Conservation (phyloP, 2,329 filamentous ascomycete species). For the Paecilomyces sp. region DNA sequence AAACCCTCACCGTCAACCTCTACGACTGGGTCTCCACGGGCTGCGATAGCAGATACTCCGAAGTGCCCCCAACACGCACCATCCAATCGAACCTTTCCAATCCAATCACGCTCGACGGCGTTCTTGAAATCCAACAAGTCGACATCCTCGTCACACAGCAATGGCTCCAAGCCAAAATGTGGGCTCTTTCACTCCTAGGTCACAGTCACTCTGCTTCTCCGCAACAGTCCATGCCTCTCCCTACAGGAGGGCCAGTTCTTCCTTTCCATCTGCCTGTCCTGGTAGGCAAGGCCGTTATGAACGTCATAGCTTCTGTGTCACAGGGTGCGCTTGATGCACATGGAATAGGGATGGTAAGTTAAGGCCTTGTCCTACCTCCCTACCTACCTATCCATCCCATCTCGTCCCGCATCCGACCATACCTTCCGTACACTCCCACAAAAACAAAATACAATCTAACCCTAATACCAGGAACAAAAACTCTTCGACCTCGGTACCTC, state of each 20-base stretch:
- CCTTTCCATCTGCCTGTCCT: conserved; percentile 59
- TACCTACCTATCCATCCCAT: background rate
- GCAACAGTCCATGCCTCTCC: conserved; percentile 45
- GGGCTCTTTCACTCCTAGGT: conserved; percentile 60
- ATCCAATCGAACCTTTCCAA: conserved; percentile 47
- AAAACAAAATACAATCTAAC: background rate
- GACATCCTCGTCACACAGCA: conserved; percentile 64
- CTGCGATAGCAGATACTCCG: conserved; percentile 20
- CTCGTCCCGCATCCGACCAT: too few species aligned
- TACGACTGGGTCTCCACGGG: conserved; percentile 33
- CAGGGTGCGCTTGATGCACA: conserved; percentile 68
- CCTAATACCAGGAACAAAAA: conserved; percentile 26
- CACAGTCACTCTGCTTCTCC: conserved; percentile 40
- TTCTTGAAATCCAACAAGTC: conserved; percentile 60
- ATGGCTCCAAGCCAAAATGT: conserved; percentile 65
- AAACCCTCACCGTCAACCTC: conserved; percentile 28
- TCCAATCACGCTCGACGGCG: conserved; percentile 47
- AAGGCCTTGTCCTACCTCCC: conserved; percentile 5
- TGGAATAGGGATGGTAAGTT: conserved; percentile 62
- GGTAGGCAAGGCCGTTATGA: conserved; percentile 56
- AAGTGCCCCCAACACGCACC: conserved; percentile 29
- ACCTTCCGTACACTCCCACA: too few species aligned
- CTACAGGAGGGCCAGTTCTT: conserved; percentile 49
- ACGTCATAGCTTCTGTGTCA: conserved; percentile 66
- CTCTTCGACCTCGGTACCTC: conserved; percentile 28